Percentiles rank a stretch among this genome's conserved stretches.
Evolutionary conservation across 495 filamentous ascomycete genomes (phyloP).

Genomic region (Trichoderma parareesei): DNA sequence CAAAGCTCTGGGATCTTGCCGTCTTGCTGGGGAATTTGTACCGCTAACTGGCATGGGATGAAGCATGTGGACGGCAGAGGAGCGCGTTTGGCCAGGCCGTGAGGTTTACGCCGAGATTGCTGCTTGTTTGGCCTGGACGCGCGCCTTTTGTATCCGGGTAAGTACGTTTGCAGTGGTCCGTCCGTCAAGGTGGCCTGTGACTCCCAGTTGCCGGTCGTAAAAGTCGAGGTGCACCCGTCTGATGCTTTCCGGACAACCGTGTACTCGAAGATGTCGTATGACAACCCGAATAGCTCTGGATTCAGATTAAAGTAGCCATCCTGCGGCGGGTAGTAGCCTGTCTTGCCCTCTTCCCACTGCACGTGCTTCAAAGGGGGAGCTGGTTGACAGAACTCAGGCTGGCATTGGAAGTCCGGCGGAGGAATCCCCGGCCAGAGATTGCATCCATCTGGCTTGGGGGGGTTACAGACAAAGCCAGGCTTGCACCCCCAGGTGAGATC

Average conservation of each 20-base stretch:
- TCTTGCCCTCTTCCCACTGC: constrained; percentile 34
- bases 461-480: constrained; percentile 53
- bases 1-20: constrained; percentile 45
- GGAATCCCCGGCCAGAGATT: constrained; percentile 49
- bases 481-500: constrained; percentile 51
- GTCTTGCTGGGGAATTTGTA: constrained; percentile 33
- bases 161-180: constrained; percentile 21
- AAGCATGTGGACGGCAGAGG: constrained; percentile 33
- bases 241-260: constrained; percentile 18
- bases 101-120: not conserved
- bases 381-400: constrained; percentile 44
- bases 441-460: constrained; percentile 40
- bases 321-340: constrained; percentile 43
- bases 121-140: constrained; percentile 1
- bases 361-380: constrained; percentile 32
- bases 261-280: constrained; percentile 49
- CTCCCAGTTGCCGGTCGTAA: constrained; percentile 37
- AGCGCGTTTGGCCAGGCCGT: constrained; percentile 27
- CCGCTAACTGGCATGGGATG: constrained; percentile 43
- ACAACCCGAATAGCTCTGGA: constrained; percentile 53
- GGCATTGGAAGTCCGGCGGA: constrained; percentile 43
- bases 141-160: constrained; percentile 1
- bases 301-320: constrained; percentile 57
- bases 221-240: constrained; percentile 23
- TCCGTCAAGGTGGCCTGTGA: constrained; percentile 36